Evolutionary conservation across 2,329 filamentous ascomycete species (phyloP).

Genomic region (Phoma herbarum): DNA sequence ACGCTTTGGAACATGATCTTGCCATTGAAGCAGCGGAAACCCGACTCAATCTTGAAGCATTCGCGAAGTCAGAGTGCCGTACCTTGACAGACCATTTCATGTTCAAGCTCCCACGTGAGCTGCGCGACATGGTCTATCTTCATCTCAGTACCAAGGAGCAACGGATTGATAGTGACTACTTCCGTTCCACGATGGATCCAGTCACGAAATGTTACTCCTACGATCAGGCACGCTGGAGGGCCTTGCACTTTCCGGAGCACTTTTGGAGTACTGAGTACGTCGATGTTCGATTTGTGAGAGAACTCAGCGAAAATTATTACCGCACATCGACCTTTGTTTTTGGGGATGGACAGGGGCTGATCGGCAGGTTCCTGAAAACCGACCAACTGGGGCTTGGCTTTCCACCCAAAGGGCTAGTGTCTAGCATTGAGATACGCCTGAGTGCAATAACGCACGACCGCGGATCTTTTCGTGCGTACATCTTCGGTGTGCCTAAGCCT

Average conservation of each 20-base stretch:
- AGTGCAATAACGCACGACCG: constrained; percentile 30
- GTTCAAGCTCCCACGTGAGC: constrained; percentile 25
- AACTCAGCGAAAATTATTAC: constrained; percentile 32
- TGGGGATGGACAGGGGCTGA: constrained; percentile 26
- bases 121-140: constrained; percentile 33
- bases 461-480: constrained; percentile 31
- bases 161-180: constrained; percentile 32
- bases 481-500: constrained; percentile 29
- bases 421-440: constrained; percentile 26
- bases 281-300: constrained; percentile 12
- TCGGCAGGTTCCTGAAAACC: constrained; percentile 26
- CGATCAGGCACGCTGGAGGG: constrained; percentile 30
- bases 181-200: constrained; percentile 31
- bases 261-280: constrained; percentile 28
- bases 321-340: constrained; percentile 33
- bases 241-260: constrained; percentile 27
- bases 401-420: constrained; percentile 22
- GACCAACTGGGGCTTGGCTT: constrained; percentile 27
- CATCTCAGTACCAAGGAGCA: constrained; percentile 26
- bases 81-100: constrained; percentile 20
- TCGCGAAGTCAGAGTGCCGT: constrained; percentile 29
- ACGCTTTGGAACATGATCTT: constrained; percentile 12
- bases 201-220: constrained; percentile 27
- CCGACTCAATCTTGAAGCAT: constrained; percentile 9
- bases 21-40: constrained; percentile 16